Evolutionary conservation across 257 asterid genomes (phyloP).

Genomic region (Solanum arcanum): DNA sequence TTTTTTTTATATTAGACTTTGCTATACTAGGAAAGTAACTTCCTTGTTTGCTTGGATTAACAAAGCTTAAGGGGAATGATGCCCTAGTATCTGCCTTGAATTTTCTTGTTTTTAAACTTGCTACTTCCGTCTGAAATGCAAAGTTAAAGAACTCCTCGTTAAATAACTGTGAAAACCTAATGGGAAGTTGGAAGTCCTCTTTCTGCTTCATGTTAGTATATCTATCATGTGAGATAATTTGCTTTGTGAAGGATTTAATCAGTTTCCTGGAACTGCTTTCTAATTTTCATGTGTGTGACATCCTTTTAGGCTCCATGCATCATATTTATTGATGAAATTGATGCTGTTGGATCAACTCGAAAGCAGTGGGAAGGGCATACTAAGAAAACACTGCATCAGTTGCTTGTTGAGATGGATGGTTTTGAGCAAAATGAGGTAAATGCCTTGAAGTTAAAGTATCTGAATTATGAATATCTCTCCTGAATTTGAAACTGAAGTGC

Average conservation of each 20-base stretch:
- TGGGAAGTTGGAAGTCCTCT: neutral
- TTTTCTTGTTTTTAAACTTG: neutral
- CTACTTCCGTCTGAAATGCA: neutral
- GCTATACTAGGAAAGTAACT: neutral
- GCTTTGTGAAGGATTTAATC: neutral
- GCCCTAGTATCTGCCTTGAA: neutral
- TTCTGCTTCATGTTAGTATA: neutral
- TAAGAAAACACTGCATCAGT: slow-evolving; percentile 89
- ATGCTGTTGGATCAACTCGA: slow-evolving; percentile 96
- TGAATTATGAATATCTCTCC: neutral
- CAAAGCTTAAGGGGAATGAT: neutral
- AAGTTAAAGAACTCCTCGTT: neutral
- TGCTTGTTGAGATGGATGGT: slow-evolving; percentile 99
- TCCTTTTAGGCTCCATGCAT: slow-evolving; percentile 86
- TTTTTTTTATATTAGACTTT: neutral
- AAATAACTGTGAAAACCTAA: neutral
- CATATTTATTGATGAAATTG: slow-evolving; percentile 92
- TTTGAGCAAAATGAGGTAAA: slow-evolving; percentile 95
- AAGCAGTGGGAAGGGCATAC: slow-evolving; percentile 99
- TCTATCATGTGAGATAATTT: neutral
- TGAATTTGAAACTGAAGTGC: neutral
- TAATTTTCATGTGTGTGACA: slow-evolving; percentile 5
- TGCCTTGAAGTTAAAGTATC: neutral
- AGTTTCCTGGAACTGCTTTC: neutral
- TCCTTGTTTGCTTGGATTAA: neutral